Conservation (phyloP, 2,329 filamentous ascomycete species). For the Madurella mycetomatis region DNA sequence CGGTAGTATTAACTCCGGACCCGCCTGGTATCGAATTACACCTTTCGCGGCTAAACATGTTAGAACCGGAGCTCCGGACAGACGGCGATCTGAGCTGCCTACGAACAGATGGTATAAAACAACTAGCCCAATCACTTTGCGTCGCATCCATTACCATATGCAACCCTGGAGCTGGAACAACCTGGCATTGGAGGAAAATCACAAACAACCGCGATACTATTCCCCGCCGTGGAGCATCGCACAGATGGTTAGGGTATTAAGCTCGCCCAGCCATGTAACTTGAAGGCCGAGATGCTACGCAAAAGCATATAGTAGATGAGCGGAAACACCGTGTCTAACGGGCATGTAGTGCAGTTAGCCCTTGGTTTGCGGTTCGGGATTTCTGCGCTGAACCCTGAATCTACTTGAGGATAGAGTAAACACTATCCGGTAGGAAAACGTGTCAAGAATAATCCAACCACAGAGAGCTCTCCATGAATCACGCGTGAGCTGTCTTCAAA, state of each 20-base stretch:
- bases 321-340: too few relatives aligned
- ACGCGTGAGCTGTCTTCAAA: too few relatives aligned
- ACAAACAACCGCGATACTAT: background rate
- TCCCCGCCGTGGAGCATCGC: background rate
- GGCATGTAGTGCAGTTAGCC: too few relatives aligned
- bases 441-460: too few relatives aligned
- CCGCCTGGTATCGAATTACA: background rate
- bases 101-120: background rate
- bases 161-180: background rate
- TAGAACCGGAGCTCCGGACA: background rate
- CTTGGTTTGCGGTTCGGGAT: too few relatives aligned
- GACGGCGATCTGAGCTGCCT: constrained; percentile 3
- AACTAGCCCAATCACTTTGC: background rate
- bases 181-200: constrained; percentile 11
- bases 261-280: too few relatives aligned
- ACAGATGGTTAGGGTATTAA: background rate
- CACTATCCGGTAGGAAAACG: too few relatives aligned
- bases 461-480: too few relatives aligned
- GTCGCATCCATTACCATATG: background rate
- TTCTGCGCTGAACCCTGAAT: too few relatives aligned
- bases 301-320: too few relatives aligned
- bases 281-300: too few relatives aligned
- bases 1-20: constrained; percentile 3
- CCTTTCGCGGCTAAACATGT: constrained; percentile 5
- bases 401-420: too few relatives aligned